These are phyloP conservation scores for Saraca asoca DNA, from an alignment of 331 rosid genomes.

Conservation along the genomic window DNA sequence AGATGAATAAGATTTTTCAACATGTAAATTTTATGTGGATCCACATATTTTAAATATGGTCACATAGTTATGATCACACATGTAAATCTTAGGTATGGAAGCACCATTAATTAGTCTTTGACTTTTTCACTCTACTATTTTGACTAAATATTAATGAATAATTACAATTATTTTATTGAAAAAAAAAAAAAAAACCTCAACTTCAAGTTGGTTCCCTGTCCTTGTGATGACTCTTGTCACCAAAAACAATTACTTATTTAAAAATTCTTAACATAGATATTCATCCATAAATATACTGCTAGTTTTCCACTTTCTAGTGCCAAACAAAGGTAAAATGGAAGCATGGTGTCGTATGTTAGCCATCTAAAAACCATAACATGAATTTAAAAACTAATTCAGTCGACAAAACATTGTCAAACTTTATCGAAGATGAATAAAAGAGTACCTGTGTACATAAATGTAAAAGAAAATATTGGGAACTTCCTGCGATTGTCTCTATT, in stretches of 20 bases:
- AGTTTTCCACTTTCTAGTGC: slow-evolving; percentile 14
- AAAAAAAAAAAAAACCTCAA: too few relatives aligned
- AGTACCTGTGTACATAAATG: slow-evolving; percentile 91
- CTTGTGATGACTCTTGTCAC: slow-evolving; percentile 9
- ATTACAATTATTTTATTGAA: too few relatives aligned
- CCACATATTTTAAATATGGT: too few relatives aligned
- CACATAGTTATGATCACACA: too few relatives aligned
- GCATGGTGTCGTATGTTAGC: slow-evolving; percentile 13
- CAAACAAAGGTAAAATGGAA: slow-evolving; percentile 27
- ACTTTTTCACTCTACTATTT: slow-evolving; percentile 13
- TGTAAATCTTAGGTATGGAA: too few relatives aligned
- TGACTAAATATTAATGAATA: not conserved
- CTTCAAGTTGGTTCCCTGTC: not conserved
- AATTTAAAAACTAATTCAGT: slow-evolving; percentile 17
- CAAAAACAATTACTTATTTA: slow-evolving; percentile 21
- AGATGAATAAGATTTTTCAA: too few relatives aligned
- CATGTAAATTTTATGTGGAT: too few relatives aligned
- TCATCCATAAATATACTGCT: not conserved
- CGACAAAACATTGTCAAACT: not conserved
- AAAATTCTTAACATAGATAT: slow-evolving; percentile 1
- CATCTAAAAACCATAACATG: slow-evolving; percentile 16
- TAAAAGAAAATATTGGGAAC: slow-evolving; percentile 85
- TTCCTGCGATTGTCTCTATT: slow-evolving; percentile 69
- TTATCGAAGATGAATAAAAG: slow-evolving; percentile 9
- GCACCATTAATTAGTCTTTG: not conserved